Conservation (phyloP, 2,329 filamentous ascomycete species). For the Alternaria dauci region DNA sequence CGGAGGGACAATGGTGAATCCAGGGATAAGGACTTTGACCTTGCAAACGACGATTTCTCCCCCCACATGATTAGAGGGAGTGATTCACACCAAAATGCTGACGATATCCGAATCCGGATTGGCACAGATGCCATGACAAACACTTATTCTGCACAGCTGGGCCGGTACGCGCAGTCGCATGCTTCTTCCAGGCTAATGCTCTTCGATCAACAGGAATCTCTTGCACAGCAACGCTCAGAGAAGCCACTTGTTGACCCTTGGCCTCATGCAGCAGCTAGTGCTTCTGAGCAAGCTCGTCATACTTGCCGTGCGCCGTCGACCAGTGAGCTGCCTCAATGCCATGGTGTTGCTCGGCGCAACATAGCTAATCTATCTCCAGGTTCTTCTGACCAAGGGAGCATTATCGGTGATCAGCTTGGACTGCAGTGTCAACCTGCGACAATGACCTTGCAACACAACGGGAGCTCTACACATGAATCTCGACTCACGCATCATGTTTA, state of each 20-base stretch:
- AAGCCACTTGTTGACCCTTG: conserved; percentile 11
- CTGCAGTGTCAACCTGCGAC: neutral
- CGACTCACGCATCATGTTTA: conserved; percentile 27
- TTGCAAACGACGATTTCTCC: conserved; percentile 5
- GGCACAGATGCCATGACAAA: conserved; percentile 47
- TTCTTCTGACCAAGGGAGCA: conserved; percentile 4
- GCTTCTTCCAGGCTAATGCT: conserved; percentile 48
- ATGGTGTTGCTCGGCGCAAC: neutral
- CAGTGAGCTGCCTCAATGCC: conserved; percentile 6
- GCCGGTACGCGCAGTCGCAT: conserved; percentile 16
- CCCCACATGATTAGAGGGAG: conserved; percentile 18
- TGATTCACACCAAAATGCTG: conserved; percentile 18
- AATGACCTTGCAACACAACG: neutral
- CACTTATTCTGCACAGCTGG: conserved; percentile 24
- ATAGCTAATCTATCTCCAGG: neutral
- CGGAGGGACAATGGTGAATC: neutral
- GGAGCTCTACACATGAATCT: conserved; percentile 16
- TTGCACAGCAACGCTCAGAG: conserved; percentile 13
- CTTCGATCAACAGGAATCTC: conserved; percentile 39
- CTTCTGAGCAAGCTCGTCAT: neutral
- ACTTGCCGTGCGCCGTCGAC: neutral
- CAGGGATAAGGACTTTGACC: neutral
- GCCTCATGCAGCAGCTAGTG: conserved; percentile 8
- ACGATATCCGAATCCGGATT: conserved; percentile 48
- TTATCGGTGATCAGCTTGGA: conserved; percentile 6